Evolutionary conservation across 352 stramenopile species (phyloP), one percentile per base, ranked within the genome.

Genomic region (Pythium oligandrum): DNA sequence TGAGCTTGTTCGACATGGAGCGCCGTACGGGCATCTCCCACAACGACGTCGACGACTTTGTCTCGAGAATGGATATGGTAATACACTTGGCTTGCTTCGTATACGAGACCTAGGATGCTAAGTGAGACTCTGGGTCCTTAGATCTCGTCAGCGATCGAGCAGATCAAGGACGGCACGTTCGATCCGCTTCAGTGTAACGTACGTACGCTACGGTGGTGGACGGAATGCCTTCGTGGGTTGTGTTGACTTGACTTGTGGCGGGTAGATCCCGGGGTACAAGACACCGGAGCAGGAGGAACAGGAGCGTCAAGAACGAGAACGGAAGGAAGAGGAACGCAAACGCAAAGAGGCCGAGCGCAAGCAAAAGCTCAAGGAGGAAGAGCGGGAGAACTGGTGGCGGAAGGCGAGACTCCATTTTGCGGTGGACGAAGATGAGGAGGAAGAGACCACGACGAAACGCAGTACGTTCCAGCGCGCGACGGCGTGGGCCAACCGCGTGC

Each of bases 101-200:
- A 36, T 26, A 35, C 9, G 37, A 43, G 30, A 11, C 10, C 1
- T 43, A 9, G 33, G 6, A 43, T 39, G 33, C 37, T 54, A 6
- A 50, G 11, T 48, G 33, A 5, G 17, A 26, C 32, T 7, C 6
- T 37, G 34, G 6, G 10, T 35, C 3, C 35, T 7, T 60, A 92
- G 79, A 78, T 92, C 35, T 59, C 82, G 3, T 54, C 82, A 39
- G 82, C 79, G 9, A 87, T 92, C 67, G 75, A 89, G 11, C 66
- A 90, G 55, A 88, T 92, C 64, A 83, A 92, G 66, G 75, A 79
- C 39, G 82, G 78, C 3, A 90, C 82, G 39, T 92, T 92, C 43
- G 82, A 92, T 52, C 77, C 82, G 0, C 37, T 73, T 17, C 71
- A 73, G 10, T 92, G 82, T 66, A 87, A 89, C 40, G 78, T 85